phyloP scores from a whole-genome alignment of 768 basidiomycete genomes.

The Paxillus involutus region DNA sequence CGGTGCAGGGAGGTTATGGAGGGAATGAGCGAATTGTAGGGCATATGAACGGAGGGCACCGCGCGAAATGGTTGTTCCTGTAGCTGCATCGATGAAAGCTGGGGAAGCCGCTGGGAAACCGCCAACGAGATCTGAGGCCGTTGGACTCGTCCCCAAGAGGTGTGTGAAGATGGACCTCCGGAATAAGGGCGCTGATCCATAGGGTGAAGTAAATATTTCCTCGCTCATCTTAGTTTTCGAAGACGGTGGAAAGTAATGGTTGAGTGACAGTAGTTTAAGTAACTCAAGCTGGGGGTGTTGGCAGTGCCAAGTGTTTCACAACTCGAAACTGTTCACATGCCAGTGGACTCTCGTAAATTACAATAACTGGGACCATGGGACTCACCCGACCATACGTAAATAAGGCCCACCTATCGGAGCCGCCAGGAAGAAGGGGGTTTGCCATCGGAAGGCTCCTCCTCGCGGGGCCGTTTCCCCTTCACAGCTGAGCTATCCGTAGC shows the following conservation, averaged over 20 bases:
- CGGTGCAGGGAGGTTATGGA: constrained; percentile 45
- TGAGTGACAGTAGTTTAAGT: not conserved
- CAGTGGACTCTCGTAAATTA: too few species aligned
- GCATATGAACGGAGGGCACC: constrained; percentile 50
- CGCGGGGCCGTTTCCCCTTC: too few species aligned
- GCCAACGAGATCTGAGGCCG: constrained; percentile 34
- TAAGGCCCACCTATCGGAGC: too few species aligned
- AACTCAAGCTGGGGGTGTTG: too few species aligned
- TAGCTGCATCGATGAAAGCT: constrained; percentile 67
- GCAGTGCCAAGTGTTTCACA: too few species aligned
- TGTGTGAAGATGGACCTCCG: constrained; percentile 34
- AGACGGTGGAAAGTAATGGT: too few species aligned
- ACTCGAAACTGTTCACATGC: too few species aligned
- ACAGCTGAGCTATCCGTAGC: too few species aligned
- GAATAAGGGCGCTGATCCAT: constrained; percentile 17
- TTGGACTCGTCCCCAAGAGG: constrained; percentile 18
- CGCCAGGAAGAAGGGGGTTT: too few species aligned
- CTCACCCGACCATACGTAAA: too few species aligned
- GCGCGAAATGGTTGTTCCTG: constrained; percentile 57
- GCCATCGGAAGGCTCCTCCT: too few species aligned
- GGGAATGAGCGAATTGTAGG: constrained; percentile 57
- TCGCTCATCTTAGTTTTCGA: constrained; percentile 15
- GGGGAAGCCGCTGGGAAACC: constrained; percentile 41
- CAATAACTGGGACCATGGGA: too few species aligned
- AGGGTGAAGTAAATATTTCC: constrained; percentile 18